Conservation (phyloP, 2,329 filamentous ascomycete genomes). For the Madurella fahalii region DNA sequence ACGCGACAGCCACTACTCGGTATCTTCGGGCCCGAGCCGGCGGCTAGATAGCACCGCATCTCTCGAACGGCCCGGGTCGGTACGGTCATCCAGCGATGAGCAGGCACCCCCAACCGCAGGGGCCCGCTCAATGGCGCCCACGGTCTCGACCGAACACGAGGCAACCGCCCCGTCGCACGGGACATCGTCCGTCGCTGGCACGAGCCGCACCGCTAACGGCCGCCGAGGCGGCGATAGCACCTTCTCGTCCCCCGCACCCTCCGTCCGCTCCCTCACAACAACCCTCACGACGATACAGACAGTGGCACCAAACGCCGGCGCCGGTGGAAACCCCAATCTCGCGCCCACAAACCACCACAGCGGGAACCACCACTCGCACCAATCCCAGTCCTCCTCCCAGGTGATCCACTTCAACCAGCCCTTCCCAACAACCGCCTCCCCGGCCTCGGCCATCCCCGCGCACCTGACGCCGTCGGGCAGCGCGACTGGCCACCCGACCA, state of each 20-base stretch:
- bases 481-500: slow-evolving; percentile 55
- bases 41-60: slow-evolving; percentile 49
- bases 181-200: slow-evolving; percentile 64
- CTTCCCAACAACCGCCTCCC: slow-evolving; percentile 55
- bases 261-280: slow-evolving; percentile 74
- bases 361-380: slow-evolving; percentile 44
- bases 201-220: slow-evolving; percentile 64
- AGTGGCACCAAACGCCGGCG: slow-evolving; percentile 52
- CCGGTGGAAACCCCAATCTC: slow-evolving; percentile 36
- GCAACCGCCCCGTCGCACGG: slow-evolving; percentile 72
- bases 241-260: slow-evolving; percentile 78
- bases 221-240: slow-evolving; percentile 70
- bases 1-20: slow-evolving; percentile 49
- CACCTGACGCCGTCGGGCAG: slow-evolving; percentile 56
- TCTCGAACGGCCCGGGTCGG: slow-evolving; percentile 55
- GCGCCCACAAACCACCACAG: slow-evolving; percentile 33
- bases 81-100: slow-evolving; percentile 58
- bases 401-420: slow-evolving; percentile 62
- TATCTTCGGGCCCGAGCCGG: slow-evolving; percentile 53
- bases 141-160: slow-evolving; percentile 78
- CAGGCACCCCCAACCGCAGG: slow-evolving; percentile 52
- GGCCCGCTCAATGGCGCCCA: slow-evolving; percentile 68
- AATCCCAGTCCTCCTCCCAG: slow-evolving; percentile 37
- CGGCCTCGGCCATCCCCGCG: slow-evolving; percentile 67
- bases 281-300: slow-evolving; percentile 85